Evolutionary conservation across 495 filamentous ascomycete genomes (phyloP), one percentile per base, ranked within the genome.

Genomic region (Podospora fimiseda): DNA sequence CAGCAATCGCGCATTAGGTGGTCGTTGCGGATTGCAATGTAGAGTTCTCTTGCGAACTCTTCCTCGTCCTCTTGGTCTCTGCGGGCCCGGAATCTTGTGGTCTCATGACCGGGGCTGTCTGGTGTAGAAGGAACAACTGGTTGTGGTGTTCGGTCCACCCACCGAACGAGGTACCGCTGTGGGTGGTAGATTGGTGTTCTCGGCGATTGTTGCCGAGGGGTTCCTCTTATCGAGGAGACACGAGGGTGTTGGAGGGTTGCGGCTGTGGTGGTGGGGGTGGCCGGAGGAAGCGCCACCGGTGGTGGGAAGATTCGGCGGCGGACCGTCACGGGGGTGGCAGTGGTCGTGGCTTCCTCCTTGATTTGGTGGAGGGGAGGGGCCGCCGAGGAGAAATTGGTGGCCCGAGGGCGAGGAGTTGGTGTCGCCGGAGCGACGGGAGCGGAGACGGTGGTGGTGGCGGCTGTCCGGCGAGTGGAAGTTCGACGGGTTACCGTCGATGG

Each of bases 11-110:
- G 42, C 60, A 65, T 68, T 19, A 50, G 49, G 13, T 58, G 59
- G 18, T 64, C 54, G 52, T 68, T 68, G 33, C 56, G 45, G 36
- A 65, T 59, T 0, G 62, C 50, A 1, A 52, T 47, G 52, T 55
- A 65, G 13, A 68, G 50, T 16, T 56, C 58, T 4, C 51, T 19
- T 6, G 60, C 65, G 21, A 67, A 64, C 14, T 45, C 27, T 0
- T 51, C 36, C 2, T 53, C 52, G n/a, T 54, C 59, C 37, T 61
- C 59, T 36, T 49, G 40, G 8, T 36, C 49, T 3, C 55, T 54
- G 42, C 49, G 48, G 16, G 38, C 50, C n/a, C n/a, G 44, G 38
- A 60, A 58, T 5, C 20, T 21, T 20, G 37, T 22, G 9, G 49
- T 40, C 30, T 61, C 56, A 9, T 49, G 18, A 9, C 47, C 59